A percentile compares a stretch with the other conserved stretches of the same genome.
phyloP scores from a whole-genome alignment of 2,329 filamentous ascomycete species.

The Cordyceps fumosorosea region DNA sequence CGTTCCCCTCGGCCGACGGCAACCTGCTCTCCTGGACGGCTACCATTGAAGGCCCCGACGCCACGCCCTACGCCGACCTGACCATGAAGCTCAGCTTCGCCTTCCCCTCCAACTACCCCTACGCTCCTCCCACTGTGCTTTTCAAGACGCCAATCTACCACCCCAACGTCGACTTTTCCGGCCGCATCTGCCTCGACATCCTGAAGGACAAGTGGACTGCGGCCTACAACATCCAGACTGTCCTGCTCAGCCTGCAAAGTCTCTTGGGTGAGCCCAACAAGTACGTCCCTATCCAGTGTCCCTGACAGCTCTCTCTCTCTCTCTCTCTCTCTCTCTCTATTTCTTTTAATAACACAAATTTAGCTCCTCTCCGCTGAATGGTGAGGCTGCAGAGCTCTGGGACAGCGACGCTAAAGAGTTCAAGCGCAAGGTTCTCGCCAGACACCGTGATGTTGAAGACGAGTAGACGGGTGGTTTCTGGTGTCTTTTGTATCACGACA shows the following conservation, averaged over 20 bases:
- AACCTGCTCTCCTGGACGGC: conserved; percentile 91
- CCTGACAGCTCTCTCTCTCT: neutral
- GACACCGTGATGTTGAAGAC: conserved; percentile 59
- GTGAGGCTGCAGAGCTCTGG: conserved; percentile 93
- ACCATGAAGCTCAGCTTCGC: conserved; percentile 87
- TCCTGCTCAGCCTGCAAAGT: conserved; percentile 89
- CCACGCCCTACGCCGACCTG: conserved; percentile 83
- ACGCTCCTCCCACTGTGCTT: conserved; percentile 80
- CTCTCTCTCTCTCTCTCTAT: neutral
- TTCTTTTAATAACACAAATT: neutral
- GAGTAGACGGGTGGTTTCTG: conserved; percentile 35
- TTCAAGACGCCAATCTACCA: conserved; percentile 99
- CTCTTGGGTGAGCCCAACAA: conserved; percentile 96
- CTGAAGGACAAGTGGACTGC: conserved; percentile 99
- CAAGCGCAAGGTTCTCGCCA: conserved; percentile 64
- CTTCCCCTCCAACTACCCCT: conserved; percentile 91
- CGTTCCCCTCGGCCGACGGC: conserved; percentile 84
- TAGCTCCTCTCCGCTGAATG: conserved; percentile 92
- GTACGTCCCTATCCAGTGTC: conserved; percentile 49
- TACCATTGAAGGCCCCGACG: conserved; percentile 84
- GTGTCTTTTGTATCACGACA: neutral
- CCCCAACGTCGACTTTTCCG: conserved; percentile 96
- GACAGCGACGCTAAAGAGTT: conserved; percentile 82
- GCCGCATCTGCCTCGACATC: conserved; percentile 94
- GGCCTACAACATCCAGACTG: conserved; percentile 92